Base-by-base conservation (phyloP, 495 filamentous ascomycete species). In the Wilcoxina mikolae region DNA sequence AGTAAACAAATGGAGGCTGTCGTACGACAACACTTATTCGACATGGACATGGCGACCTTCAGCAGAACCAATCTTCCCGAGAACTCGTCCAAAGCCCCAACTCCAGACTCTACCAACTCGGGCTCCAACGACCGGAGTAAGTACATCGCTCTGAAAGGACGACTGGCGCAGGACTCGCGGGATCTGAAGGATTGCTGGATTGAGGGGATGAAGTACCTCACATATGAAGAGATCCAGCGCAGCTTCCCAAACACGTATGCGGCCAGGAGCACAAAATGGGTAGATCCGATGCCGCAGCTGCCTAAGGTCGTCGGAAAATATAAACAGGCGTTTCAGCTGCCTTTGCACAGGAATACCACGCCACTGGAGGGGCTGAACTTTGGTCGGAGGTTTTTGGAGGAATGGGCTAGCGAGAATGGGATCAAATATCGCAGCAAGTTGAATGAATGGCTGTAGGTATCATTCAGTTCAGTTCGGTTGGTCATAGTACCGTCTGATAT, bases 281-380 rank as follows among this genome's bases (percentile, higher is more conserved):
- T 61, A 3, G 54, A 61, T 42, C 61, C 62, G n/a, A 41, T 35
- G 2, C 25, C 48, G n/a, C 31, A 46, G 18, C 47, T 44, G 3
- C 58, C 51, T 18, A 58, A 56, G 24, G 39, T 22, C 1, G 31
- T 57, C 12, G 63, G 62, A 22, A 57, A 55, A 27, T 66, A 65
- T 39, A 65, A 56, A 18, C 52, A 58, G 18, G 22, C 53, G 3
- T 66, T 50, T 12, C 59, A 61, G 24, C 53, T 66, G 11, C 63
- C 63, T 7, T 11, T 66, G 41, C 62, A 65, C 23, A 48, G 55
- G 33, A 65, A 66, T 51, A 59, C 58, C 10, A 55, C 62, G 5
- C 65, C 65, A 51, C 54, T 62, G 15, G 63, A 66, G 44, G 62
- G 56, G 17, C 48, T 65, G 2, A 66, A 66, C 46, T 66, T 66